phyloP scores from a whole-genome alignment of 192 early-diverging fungal species.

The Backusella tarrabulga region DNA sequence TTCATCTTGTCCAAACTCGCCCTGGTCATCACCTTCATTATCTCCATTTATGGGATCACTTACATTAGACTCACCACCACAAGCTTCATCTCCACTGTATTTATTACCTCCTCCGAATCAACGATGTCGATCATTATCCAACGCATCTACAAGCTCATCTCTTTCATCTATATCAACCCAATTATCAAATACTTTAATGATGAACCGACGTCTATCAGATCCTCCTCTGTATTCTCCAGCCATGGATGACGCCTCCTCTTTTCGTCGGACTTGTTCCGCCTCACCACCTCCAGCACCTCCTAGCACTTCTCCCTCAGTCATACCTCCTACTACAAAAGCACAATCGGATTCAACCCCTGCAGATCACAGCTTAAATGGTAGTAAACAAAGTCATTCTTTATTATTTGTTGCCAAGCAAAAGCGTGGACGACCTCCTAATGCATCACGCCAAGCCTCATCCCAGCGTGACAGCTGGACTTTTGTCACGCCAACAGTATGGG shows the following conservation, averaged over 20 bases:
- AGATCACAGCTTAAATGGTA: background rate
- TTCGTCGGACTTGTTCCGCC: slow-evolving; percentile 2
- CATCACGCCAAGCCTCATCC: background rate
- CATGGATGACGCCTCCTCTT: background rate
- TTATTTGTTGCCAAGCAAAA: slow-evolving; percentile 16
- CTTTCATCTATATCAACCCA: background rate
- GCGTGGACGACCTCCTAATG: slow-evolving; percentile 30
- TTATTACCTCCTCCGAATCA: slow-evolving; percentile 12
- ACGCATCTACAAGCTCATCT: slow-evolving; percentile 14
- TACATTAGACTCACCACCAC: slow-evolving; percentile 1
- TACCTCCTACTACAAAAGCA: slow-evolving; percentile 3
- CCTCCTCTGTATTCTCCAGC: background rate
- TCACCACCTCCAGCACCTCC: slow-evolving; percentile 7
- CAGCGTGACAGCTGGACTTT: slow-evolving; percentile 26
- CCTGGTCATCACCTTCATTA: slow-evolving; percentile 15
- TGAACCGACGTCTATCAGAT: slow-evolving; percentile 9
- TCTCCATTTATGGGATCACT: slow-evolving; percentile 12
- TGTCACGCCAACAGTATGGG: slow-evolving; percentile 39
- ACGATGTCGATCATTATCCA: slow-evolving; percentile 16
- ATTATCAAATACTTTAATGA: background rate
- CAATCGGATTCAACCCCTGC: slow-evolving; percentile 4
- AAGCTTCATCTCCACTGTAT: background rate
- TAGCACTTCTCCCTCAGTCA: background rate
- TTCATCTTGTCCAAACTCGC: slow-evolving; percentile 12
- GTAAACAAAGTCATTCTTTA: slow-evolving; percentile 5